A percentile compares a stretch with the other conserved stretches of the same genome.
Evolutionary conservation across 495 filamentous ascomycete genomes (phyloP).

Genomic region (Aspergillus diversus): DNA sequence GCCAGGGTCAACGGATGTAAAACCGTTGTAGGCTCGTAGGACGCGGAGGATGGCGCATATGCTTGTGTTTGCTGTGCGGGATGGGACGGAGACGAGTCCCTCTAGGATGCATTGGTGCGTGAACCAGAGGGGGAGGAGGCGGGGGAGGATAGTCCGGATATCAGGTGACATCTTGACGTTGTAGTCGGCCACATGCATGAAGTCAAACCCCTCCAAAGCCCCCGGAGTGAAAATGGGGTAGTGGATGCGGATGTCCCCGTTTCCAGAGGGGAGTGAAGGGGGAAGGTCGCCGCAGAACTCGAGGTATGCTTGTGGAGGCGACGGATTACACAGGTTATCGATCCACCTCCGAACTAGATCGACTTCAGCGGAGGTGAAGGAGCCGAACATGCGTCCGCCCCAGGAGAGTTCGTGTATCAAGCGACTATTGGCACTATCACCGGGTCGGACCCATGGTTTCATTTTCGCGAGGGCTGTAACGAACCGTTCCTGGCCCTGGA

Average conservation of each 20-base stretch:
- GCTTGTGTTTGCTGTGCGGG: neutral
- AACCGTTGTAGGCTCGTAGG: neutral
- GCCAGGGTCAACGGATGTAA: neutral
- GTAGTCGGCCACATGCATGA: too few relatives aligned
- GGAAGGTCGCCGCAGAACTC: neutral
- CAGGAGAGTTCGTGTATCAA: conserved; percentile 43
- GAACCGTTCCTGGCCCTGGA: conserved; percentile 35
- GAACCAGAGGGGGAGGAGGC: conserved; percentile 1
- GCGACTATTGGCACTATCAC: conserved; percentile 38
- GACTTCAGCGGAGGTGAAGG: conserved; percentile 49
- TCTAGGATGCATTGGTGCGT: neutral
- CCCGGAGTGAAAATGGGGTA: conserved; percentile 5
- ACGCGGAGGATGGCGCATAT: neutral
- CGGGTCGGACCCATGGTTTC: conserved; percentile 44
- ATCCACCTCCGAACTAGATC: conserved; percentile 44
- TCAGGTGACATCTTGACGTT: neutral
- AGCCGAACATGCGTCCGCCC: conserved; percentile 54
- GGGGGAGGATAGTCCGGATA: neutral
- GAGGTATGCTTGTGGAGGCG: neutral
- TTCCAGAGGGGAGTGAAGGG: too few relatives aligned
- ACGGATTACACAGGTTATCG: conserved; percentile 10
- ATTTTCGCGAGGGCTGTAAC: conserved; percentile 25
- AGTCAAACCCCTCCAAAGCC: too few relatives aligned
- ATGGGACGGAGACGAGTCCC: neutral
- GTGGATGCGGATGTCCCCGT: too few relatives aligned